Evolutionary conservation across 192 early-diverging fungal species (phyloP), one percentile per base, ranked within the genome.

Genomic region (Coemansia sp.): DNA sequence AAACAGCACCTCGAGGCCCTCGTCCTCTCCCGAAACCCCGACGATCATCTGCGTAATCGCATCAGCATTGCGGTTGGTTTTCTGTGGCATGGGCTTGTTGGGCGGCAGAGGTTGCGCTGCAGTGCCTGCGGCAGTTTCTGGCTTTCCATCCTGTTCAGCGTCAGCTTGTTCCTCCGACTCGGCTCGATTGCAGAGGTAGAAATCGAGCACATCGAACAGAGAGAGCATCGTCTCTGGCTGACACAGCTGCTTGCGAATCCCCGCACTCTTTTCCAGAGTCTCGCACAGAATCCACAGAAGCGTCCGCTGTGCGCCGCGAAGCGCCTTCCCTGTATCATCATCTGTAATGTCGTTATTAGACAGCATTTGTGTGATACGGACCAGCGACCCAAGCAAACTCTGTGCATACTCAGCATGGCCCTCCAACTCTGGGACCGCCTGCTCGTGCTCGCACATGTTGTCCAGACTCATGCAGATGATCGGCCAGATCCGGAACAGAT

Each of bases 231-330:
- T 54, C 42, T 54, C 65, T 0, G 78, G 69, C n/a, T 27, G 25
- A 53, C 73, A 68, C 66, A 81, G 73, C 70, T 81, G 78, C 52
- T 24, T 11, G 6, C 73, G 59, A 32, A 72, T 64, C 10, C 1
- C 30, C 0, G 58, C 54, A 63, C 73, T 75, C 60, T 75, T 75
- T 60, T 81, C 78, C 24, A 72, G 29, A 5, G 59, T 33, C 64
- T 81, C 78, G 57, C 70, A 69, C 50, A 81, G 54, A 1, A 66
- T 57, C 78, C 78, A 81, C 62, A 81, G 53, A 9, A 75, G 70
- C 59, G 78, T 70, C 2, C 78, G 61, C 51, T 69, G 70, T 20
- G 64, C 73, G n/a, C 70, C 73, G 0, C 62, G 65, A 66, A 60
- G 20, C 19, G 25, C 58, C 30, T 7, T 59, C 1, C 54, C 27